Conservation (phyloP, 805 yeast genomes). For the Wickerhamomyces mucosus region DNA sequence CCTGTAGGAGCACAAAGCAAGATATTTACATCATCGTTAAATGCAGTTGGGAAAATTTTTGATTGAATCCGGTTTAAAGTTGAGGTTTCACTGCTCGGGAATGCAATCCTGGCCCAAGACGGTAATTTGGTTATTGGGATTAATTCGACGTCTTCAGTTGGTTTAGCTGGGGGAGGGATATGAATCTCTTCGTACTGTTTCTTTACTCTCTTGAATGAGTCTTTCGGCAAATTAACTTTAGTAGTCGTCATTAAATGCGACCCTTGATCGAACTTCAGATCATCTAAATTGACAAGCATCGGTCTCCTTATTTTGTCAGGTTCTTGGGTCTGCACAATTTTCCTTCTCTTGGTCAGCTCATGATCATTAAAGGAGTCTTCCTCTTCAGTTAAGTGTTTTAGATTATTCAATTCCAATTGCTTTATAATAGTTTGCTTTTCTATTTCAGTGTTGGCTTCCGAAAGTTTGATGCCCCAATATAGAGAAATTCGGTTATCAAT, state of each 20-base stretch:
- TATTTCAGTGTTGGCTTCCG: slow-evolving; percentile 26
- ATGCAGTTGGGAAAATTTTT: slow-evolving; percentile 70
- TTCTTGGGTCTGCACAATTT: slow-evolving; percentile 7
- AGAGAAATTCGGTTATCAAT: slow-evolving; percentile 41
- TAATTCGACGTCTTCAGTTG: slow-evolving; percentile 30
- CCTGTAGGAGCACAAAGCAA: slow-evolving; percentile 97
- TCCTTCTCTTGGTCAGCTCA: slow-evolving; percentile 20
- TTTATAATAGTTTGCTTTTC: slow-evolving; percentile 27
- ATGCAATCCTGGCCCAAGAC: slow-evolving; percentile 71
- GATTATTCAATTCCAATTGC: slow-evolving; percentile 36
- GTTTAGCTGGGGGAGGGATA: slow-evolving; percentile 74
- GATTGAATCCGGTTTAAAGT: slow-evolving; percentile 79
- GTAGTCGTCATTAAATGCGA: slow-evolving; percentile 56
- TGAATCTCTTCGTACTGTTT: slow-evolving; percentile 79
- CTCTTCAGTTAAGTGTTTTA: slow-evolving; percentile 29
- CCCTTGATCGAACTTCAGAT: slow-evolving; percentile 63
- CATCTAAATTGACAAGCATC: slow-evolving; percentile 49
- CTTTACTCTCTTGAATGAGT: slow-evolving; percentile 69
- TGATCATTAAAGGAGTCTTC: too few species aligned
- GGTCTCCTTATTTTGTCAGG: slow-evolving; percentile 28
- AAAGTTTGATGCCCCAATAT: slow-evolving; percentile 44
- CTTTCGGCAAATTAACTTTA: slow-evolving; percentile 69
- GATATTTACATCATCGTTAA: slow-evolving; percentile 58
- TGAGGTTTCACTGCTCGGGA: slow-evolving; percentile 55
- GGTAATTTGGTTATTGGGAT: slow-evolving; percentile 61